Evolutionary conservation across 1,284 basidiomycete species (phyloP).

Genomic region (Erythrobasidium hasegawianum): DNA sequence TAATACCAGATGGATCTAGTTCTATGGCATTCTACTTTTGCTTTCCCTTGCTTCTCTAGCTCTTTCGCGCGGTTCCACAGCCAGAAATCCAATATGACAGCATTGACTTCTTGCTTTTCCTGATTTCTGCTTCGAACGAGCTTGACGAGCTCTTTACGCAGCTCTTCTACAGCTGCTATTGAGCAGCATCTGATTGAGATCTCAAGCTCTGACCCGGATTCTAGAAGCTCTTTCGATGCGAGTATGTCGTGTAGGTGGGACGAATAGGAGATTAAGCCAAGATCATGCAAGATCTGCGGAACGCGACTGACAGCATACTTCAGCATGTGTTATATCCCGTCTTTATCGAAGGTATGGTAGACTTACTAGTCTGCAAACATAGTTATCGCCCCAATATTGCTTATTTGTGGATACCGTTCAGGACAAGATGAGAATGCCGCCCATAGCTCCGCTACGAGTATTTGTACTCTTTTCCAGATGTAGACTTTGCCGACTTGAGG

Average conservation of each 20-base stretch:
- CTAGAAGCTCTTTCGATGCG: not conserved
- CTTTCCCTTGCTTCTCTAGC: conserved; percentile 54
- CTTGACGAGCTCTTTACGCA: conserved; percentile 52
- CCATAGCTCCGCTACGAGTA: conserved; percentile 71
- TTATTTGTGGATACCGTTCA: conserved; percentile 6
- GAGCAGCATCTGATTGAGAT: conserved; percentile 67
- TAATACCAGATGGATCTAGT: conserved; percentile 80
- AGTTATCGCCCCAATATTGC: conserved; percentile 16
- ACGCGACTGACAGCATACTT: conserved; percentile 15
- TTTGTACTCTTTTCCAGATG: conserved; percentile 80
- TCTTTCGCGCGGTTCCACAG: conserved; percentile 79
- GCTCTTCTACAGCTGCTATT: conserved; percentile 68
- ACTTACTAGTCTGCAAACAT: conserved; percentile 34
- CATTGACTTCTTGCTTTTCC: conserved; percentile 55
- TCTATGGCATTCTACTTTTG: conserved; percentile 66
- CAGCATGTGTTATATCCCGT: not conserved
- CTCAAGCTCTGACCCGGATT: conserved; percentile 30
- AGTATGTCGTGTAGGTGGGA: conserved; percentile 9
- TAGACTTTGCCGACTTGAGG: conserved; percentile 54
- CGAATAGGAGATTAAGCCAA: conserved; percentile 20
- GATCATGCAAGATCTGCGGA: conserved; percentile 30
- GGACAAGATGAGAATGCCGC: conserved; percentile 22
- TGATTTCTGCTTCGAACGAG: conserved; percentile 9
- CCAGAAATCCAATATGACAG: conserved; percentile 78
- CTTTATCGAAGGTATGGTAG: not conserved